Base-by-base conservation (phyloP, 2,329 filamentous ascomycete species). In the Colletotrichum tanaceti region DNA sequence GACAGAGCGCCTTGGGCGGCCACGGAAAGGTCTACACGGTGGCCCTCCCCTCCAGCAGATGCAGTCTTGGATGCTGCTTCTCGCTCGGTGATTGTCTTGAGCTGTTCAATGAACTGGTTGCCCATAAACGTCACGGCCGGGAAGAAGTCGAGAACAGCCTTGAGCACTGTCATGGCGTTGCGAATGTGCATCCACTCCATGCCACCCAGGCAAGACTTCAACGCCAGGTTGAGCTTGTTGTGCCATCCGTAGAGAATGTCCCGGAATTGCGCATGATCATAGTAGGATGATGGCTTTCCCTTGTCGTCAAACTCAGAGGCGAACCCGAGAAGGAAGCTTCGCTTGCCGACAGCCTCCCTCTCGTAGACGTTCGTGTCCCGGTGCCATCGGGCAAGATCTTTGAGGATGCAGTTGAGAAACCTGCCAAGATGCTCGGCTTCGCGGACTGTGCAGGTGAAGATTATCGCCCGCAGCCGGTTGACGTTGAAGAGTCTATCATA, bases 141-240 rank as follows among this genome's bases (percentile, higher is more conserved):
- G 84, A 97, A 99, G 74, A 90, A 87, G 58, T 93, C 89, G 28
- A 93, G 87, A 55, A 97, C 86, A 13, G 89, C 87, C 77, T 96
- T 97, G 68, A 99, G 84, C 4, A 98, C 86, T 66, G 92, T 96
- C 73, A 98, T 97, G 52, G 94, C 93, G 77, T 99, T 99, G 63
- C 95, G 90, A 76, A 98, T 97, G 78, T 98, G 94, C 91, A 98
- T 98, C 87, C 96, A 99, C 79, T 98, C 95, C 39, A 88, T 90
- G 35, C 91, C 91, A 20, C 89, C 89, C 54, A 99, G 85, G 77
- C 95, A 98, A 44, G 87, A 87, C 77, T 94, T 94, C 63, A 99
- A 83, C 2, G 95, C 93, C 58, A 84, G 87, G 73, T 91, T 92
- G 50, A 99, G 82, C 71, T 92, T 89, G 74, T 91, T 90, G 79